phyloP scores from a whole-genome alignment of 768 basidiomycete genomes.

The Lactarius sanguifluus region DNA sequence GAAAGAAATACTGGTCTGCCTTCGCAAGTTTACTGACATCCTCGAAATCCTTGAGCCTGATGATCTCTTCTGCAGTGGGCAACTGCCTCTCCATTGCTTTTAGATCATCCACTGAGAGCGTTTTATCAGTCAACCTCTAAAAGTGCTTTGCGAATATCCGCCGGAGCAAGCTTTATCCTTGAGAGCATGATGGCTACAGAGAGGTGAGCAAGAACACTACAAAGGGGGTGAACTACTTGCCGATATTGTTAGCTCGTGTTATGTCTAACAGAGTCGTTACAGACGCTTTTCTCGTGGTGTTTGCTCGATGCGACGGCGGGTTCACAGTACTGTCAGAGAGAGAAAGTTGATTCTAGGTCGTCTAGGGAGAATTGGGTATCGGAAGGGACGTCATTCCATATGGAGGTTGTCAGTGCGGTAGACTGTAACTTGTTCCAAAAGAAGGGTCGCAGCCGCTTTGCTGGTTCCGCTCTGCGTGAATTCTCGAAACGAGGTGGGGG shows the following conservation, averaged over 20 bases:
- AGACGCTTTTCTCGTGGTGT: conserved; percentile 52
- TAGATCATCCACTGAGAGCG: conserved; percentile 70
- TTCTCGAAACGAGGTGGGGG: conserved; percentile 33
- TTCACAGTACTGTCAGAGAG: conserved; percentile 50
- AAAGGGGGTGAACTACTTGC: conserved; percentile 40
- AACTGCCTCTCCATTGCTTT: conserved; percentile 70
- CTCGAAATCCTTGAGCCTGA: conserved; percentile 65
- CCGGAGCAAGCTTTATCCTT: conserved; percentile 61
- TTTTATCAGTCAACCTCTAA: conserved; percentile 69
- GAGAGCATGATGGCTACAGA: conserved; percentile 78
- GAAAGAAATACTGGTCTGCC: conserved; percentile 79
- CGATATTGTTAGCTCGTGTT: conserved; percentile 80
- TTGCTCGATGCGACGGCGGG: conserved; percentile 43
- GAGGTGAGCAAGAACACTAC: conserved; percentile 1
- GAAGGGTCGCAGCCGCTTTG: conserved; percentile 74
- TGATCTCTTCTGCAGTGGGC: conserved; percentile 81
- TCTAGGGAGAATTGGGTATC: conserved; percentile 53
- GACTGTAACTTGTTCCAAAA: conserved; percentile 84
- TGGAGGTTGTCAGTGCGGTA: conserved; percentile 45
- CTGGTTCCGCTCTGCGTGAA: conserved; percentile 43
- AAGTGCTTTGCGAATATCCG: conserved; percentile 69
- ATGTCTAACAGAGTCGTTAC: conserved; percentile 76
- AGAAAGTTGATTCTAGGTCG: conserved; percentile 75
- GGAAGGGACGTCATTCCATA: conserved; percentile 66
- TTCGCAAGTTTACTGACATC: conserved; percentile 74